Conservation (phyloP, 768 basidiomycete species). For the Termitomyces sp. region DNA sequence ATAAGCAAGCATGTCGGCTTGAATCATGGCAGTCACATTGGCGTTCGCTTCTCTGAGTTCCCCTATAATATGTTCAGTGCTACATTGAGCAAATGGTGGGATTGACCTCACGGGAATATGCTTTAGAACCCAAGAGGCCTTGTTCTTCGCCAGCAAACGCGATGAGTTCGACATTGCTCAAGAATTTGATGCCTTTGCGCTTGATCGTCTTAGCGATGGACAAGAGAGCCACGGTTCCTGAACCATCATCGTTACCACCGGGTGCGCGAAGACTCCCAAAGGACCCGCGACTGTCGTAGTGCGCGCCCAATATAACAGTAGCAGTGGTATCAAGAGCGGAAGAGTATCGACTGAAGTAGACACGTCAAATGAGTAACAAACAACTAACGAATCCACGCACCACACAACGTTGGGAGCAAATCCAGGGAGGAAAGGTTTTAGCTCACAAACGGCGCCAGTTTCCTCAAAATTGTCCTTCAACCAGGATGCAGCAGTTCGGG, state of each 20-base stretch:
- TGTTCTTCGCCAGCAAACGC: slow-evolving; percentile 94
- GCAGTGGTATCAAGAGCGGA: slow-evolving; percentile 55
- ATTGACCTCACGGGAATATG: slow-evolving; percentile 73
- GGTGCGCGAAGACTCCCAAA: slow-evolving; percentile 75
- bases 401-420: slow-evolving; percentile 90
- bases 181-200: slow-evolving; percentile 65
- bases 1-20: slow-evolving; percentile 92
- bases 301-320: slow-evolving; percentile 75
- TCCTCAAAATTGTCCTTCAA: slow-evolving; percentile 71
- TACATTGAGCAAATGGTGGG: background rate
- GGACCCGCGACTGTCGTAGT: slow-evolving; percentile 90
- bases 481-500: slow-evolving; percentile 67
- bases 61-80: slow-evolving; percentile 33
- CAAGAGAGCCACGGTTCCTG: slow-evolving; percentile 67
- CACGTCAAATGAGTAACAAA: background rate
- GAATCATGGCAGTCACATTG: slow-evolving; percentile 80
- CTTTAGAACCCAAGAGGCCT: slow-evolving; percentile 74
- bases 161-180: slow-evolving; percentile 74
- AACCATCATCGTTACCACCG: slow-evolving; percentile 53
- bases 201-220: slow-evolving; percentile 77
- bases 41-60: slow-evolving; percentile 56
- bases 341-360: slow-evolving; percentile 50
- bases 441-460: slow-evolving; percentile 71
- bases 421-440: slow-evolving; percentile 63
- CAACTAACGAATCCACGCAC: slow-evolving; percentile 35